Evolutionary conservation across 1,284 basidiomycete species (phyloP).

Genomic region (Tilletia caries): DNA sequence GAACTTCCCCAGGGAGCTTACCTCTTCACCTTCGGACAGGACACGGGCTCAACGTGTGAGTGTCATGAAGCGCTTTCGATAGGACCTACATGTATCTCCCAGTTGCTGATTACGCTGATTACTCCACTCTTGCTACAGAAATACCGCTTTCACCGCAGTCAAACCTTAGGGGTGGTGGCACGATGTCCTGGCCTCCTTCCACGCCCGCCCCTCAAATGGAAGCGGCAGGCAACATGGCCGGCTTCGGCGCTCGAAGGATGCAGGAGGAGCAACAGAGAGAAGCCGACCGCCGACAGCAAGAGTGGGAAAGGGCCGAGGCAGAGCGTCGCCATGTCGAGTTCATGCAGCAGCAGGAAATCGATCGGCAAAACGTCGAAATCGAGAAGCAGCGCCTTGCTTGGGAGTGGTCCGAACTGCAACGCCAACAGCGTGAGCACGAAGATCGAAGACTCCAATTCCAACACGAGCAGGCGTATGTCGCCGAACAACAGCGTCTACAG

Average conservation of each 20-base stretch:
- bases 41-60: too few relatives aligned
- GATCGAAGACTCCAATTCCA: not conserved
- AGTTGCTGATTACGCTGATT: too few relatives aligned
- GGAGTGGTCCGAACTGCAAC: constrained; percentile 12
- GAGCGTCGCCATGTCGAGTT: not conserved
- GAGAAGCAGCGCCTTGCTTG: constrained; percentile 12
- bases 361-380: not conserved
- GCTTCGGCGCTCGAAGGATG: constrained; percentile 8
- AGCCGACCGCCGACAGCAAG: not conserved
- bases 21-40: too few relatives aligned
- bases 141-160: too few relatives aligned
- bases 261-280: constrained; percentile 6
- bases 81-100: too few relatives aligned
- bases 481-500: constrained; percentile 7
- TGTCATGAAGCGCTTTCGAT: too few relatives aligned
- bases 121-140: too few relatives aligned
- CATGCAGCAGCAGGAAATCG: not conserved
- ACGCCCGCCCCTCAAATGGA: not conserved
- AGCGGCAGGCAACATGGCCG: not conserved
- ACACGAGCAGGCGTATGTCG: constrained; percentile 5
- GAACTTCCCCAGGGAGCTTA: too few relatives aligned
- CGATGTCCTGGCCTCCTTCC: constrained; percentile 6
- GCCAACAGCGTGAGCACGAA: constrained; percentile 6
- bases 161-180: not conserved
- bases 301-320: constrained; percentile 9